A percentile compares a stretch with the other conserved stretches of the same genome.
Evolutionary conservation across 1,284 basidiomycete species (phyloP).

Genomic region (Serendipita sp.): DNA sequence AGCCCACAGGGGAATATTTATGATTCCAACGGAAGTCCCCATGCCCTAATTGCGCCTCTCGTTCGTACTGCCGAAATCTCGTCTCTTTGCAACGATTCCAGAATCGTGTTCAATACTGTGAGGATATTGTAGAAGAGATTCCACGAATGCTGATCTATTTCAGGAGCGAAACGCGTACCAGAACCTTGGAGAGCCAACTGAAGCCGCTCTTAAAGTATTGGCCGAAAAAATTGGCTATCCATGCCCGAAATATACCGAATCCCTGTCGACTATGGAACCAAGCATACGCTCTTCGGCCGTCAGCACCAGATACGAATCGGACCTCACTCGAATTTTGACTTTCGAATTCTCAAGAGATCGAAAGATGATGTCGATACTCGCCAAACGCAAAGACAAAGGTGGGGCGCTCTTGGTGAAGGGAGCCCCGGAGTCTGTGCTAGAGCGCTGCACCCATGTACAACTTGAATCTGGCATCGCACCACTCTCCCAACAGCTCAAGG

Average conservation of each 20-base stretch:
- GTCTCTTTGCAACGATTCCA: slow-evolving; percentile 86
- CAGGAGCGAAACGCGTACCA: slow-evolving; percentile 69
- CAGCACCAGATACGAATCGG: slow-evolving; percentile 66
- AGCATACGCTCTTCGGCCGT: slow-evolving; percentile 64
- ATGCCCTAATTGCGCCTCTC: slow-evolving; percentile 32
- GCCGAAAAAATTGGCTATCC: slow-evolving; percentile 66
- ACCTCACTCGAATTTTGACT: slow-evolving; percentile 69
- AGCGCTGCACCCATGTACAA: slow-evolving; percentile 67
- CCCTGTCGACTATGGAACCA: slow-evolving; percentile 43
- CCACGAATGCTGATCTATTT: slow-evolving; percentile 10
- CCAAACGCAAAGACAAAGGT: slow-evolving; percentile 37
- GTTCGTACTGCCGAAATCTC: slow-evolving; percentile 78
- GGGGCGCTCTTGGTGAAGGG: slow-evolving; percentile 83
- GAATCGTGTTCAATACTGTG: slow-evolving; percentile 72
- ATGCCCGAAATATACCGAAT: slow-evolving; percentile 28
- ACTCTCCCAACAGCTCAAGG: slow-evolving; percentile 47
- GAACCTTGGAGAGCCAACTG: slow-evolving; percentile 93
- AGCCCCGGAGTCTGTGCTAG: slow-evolving; percentile 87
- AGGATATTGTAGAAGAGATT: slow-evolving; percentile 17
- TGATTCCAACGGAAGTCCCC: slow-evolving; percentile 46
- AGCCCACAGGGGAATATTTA: slow-evolving; percentile 65
- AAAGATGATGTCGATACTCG: slow-evolving; percentile 97
- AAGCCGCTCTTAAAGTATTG: slow-evolving; percentile 85
- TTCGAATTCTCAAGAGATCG: slow-evolving; percentile 97
- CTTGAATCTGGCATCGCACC: slow-evolving; percentile 52